A percentile compares a stretch with the other conserved stretches of the same genome.
Evolutionary conservation across 306 rosid species (phyloP).

Genomic region (Quercus alba): DNA sequence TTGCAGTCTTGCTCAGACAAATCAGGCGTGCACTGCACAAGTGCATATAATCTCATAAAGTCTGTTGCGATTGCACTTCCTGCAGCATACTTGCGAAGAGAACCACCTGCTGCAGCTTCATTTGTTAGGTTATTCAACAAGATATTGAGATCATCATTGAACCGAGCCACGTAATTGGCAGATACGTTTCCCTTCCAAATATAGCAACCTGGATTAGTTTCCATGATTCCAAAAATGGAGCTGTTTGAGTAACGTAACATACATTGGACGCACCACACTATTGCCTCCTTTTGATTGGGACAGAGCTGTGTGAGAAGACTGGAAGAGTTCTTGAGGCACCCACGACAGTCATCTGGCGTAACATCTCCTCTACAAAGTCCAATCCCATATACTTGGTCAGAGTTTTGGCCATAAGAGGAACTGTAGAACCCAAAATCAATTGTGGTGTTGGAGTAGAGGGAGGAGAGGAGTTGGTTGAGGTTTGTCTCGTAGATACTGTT

Average conservation of each 20-base stretch:
- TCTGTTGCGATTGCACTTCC: not conserved
- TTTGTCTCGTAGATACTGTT: conserved; percentile 41
- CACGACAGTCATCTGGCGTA: conserved; percentile 17
- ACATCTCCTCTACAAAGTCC: conserved; percentile 54
- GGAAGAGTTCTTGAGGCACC: conserved; percentile 36
- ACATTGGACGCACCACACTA: not conserved
- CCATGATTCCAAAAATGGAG: not conserved
- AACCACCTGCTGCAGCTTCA: conserved; percentile 13
- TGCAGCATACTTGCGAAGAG: conserved; percentile 15
- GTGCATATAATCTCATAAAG: conserved; percentile 2
- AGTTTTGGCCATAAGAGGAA: conserved; percentile 31
- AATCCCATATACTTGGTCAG: conserved; percentile 27
- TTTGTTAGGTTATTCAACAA: not conserved
- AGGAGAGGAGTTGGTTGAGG: conserved; percentile 41
- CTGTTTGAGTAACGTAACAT: conserved; percentile 33
- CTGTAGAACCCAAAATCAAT: conserved; percentile 30
- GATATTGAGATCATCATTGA: not conserved
- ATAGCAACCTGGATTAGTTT: not conserved
- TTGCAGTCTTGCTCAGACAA: conserved; percentile 10
- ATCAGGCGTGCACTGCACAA: conserved; percentile 34
- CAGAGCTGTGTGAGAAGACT: too few relatives aligned
- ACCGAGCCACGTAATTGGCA: not conserved
- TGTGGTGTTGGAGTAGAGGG: conserved; percentile 21
- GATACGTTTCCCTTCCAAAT: too few relatives aligned
- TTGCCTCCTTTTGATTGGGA: not conserved